Evolutionary conservation across 2,329 filamentous ascomycete species (phyloP).

Genomic region (Daldinia sp.): DNA sequence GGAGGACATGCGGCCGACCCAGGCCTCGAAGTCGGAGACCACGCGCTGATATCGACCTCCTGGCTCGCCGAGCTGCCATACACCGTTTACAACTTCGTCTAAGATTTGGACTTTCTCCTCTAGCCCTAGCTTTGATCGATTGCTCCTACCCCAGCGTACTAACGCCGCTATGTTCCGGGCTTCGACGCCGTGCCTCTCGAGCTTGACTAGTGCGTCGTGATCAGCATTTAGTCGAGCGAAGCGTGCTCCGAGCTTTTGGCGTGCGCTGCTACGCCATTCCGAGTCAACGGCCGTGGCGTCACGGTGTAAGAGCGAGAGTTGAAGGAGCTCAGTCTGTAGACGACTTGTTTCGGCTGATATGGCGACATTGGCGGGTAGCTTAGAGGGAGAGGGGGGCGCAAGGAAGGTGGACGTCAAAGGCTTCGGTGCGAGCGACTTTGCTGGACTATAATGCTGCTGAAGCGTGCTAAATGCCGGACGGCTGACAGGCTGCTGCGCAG

Average conservation of each 20-base stretch:
- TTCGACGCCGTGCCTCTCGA: constrained; percentile 57
- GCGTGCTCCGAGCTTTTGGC: constrained; percentile 54
- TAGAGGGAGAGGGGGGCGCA: constrained; percentile 67
- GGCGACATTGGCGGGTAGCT: constrained; percentile 67
- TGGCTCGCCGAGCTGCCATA: constrained; percentile 65
- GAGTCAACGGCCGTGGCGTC: constrained; percentile 54
- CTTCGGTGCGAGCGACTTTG: constrained; percentile 67
- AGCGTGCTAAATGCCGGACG: constrained; percentile 68
- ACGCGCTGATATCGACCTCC: constrained; percentile 65
- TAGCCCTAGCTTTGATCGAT: constrained; percentile 48
- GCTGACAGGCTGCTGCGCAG: constrained; percentile 40
- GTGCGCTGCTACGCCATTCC: constrained; percentile 66
- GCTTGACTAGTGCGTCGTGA: constrained; percentile 47
- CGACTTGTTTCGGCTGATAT: constrained; percentile 65
- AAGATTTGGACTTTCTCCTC: constrained; percentile 67
- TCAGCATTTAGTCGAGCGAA: constrained; percentile 53
- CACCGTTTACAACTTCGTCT: constrained; percentile 62
- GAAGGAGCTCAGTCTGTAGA: constrained; percentile 70
- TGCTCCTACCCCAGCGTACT: constrained; percentile 55
- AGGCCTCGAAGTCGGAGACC: constrained; percentile 66
- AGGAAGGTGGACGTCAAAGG: constrained; percentile 66
- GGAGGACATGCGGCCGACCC: constrained; percentile 59
- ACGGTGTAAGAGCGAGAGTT: constrained; percentile 70
- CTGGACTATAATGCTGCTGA: constrained; percentile 73
- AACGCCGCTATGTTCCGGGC: constrained; percentile 61